Evolutionary conservation across 306 rosid genomes (phyloP), one percentile per base, ranked within the genome.

Genomic region (Abrus pulchellus): DNA sequence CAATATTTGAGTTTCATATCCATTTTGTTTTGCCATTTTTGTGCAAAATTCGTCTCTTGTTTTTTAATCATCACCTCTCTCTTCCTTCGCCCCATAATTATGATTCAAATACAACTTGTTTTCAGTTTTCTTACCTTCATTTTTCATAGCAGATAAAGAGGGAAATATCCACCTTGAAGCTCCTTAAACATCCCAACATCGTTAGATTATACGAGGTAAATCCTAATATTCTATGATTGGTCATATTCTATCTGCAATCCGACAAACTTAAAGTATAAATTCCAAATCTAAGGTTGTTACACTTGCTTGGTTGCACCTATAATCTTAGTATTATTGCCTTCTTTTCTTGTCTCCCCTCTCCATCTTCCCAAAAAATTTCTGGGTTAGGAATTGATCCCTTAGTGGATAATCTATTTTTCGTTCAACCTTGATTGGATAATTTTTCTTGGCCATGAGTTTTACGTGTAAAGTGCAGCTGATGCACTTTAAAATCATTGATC

Each of bases 131-230:
- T 75, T 6, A 60, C 41, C 2, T 14, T 47, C 6, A 2, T 5
- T 11, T 48, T 32, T 48, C 55, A 11, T 50, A 3, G 2, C 94
- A 92, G 98, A 92, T 94, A 69, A 94, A 90, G 89, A 89, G 97
- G 79, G 98, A 94, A 85, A 94, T 94, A 41, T 88, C 83, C 4
- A 91, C 97, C 41, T 84, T 90, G 83, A 94, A 92, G 86, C 90
- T 92, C 40, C 88, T 94, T 54, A 88, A 87, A 73, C 98, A 94
- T 84, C 97, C 94, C 0, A 92, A 92, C 59, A 85, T 94, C 0
- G 97, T 94, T 74, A 84, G 97, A 78, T 87, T 94, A 20, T 86
- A 90, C 41, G 98, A 94, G 98, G 98, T 94, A 77, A 53, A 3
- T 83, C 63, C 40, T 28, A 34, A 33, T 7, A 20, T 20, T 9